A percentile compares a stretch with the other conserved stretches of the same genome.
Conservation (phyloP, 768 basidiomycete species). For the Boletus pseudo-olivaceus region DNA sequence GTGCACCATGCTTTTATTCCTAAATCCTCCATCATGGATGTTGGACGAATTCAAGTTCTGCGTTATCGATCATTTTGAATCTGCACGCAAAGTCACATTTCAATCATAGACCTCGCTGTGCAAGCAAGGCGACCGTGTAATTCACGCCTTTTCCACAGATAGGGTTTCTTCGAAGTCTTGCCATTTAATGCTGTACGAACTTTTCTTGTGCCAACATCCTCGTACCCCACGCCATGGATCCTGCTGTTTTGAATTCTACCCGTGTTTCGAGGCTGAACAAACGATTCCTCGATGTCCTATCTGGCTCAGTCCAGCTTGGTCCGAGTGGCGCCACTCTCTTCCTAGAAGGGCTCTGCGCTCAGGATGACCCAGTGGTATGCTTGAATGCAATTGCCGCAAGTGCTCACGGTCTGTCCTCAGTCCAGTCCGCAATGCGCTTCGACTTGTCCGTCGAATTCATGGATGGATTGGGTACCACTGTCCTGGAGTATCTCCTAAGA, state of each 20-base stretch:
- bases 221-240: constrained; percentile 1
- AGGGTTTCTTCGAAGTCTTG: no score
- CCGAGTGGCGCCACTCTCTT: constrained; percentile 31
- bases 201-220: no score
- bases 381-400: constrained; percentile 37
- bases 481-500: constrained; percentile 39
- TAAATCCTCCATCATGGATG: no score
- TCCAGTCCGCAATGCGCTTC: constrained; percentile 40
- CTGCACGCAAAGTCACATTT: no score
- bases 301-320: constrained; percentile 28
- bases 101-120: no score
- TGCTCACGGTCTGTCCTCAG: constrained; percentile 34
- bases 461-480: constrained; percentile 36
- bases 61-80: no score
- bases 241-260: neutral
- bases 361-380: constrained; percentile 37
- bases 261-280: constrained; percentile 29
- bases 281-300: constrained; percentile 31
- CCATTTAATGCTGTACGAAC: no score
- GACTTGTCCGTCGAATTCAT: constrained; percentile 39
- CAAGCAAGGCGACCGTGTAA: no score
- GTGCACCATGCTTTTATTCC: no score
- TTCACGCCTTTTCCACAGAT: no score
- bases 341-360: constrained; percentile 44
- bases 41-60: no score